Evolutionary conservation across 179 eudicot genomes (phyloP).

Genomic region (Nepenthes alata): DNA sequence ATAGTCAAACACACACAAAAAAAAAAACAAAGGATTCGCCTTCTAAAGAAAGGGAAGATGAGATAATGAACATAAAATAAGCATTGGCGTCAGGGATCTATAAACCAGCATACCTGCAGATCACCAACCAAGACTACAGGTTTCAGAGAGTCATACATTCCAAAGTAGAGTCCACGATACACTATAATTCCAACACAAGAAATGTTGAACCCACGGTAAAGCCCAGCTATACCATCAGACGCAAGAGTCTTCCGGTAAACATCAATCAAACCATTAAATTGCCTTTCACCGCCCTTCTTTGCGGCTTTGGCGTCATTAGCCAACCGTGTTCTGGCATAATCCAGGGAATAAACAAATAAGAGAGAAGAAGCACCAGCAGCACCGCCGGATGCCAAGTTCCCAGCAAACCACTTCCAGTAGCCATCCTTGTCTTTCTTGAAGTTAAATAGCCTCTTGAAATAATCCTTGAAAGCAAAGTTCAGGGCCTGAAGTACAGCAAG

Average conservation of each 20-base stretch:
- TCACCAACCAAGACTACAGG: conserved; percentile 33
- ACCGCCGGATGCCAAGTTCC: conserved; percentile 44
- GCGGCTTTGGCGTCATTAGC: conserved; percentile 38
- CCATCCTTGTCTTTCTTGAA: conserved; percentile 38
- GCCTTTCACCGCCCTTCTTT: conserved; percentile 36
- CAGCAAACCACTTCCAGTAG: conserved; percentile 50
- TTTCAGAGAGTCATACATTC: conserved; percentile 40
- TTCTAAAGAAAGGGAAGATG: not conserved
- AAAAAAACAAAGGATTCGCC: no score
- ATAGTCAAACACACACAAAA: no score
- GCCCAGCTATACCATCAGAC: conserved; percentile 39
- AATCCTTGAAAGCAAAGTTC: conserved; percentile 40
- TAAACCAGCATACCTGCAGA: conserved; percentile 23
- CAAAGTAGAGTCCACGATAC: conserved; percentile 42
- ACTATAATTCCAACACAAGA: conserved; percentile 41
- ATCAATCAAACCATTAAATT: conserved; percentile 36
- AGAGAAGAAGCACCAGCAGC: conserved; percentile 45
- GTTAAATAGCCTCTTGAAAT: conserved; percentile 33
- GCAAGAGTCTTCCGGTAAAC: conserved; percentile 37
- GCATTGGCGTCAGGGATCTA: not conserved
- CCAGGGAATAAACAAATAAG: conserved; percentile 40
- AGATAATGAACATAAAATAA: not conserved
- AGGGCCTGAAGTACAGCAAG: conserved; percentile 10
- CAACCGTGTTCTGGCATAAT: conserved; percentile 39
- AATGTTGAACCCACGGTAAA: conserved; percentile 37